These are phyloP conservation scores for Parmales sp. DNA, from an alignment of 108 stramenopile genomes.

Conservation along the genomic window DNA sequence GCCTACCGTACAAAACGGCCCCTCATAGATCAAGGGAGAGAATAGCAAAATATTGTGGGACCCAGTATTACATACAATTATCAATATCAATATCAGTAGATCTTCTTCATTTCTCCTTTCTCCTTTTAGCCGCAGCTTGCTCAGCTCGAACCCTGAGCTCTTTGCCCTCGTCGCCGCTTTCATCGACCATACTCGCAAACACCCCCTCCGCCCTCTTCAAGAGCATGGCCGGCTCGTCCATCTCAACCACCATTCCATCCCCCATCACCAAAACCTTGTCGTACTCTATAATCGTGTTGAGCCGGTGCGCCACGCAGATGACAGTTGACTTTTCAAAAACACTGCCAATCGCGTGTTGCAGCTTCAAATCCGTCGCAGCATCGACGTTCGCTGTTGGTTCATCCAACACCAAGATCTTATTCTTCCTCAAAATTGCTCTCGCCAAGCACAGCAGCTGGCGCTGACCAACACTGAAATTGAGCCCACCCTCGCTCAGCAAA, in stretches of 20 bases:
- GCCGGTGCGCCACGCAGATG: slow-evolving; percentile 84
- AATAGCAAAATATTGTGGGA: too few relatives aligned
- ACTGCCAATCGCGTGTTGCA: slow-evolving; percentile 58
- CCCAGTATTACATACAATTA: too few relatives aligned
- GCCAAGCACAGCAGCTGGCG: slow-evolving; percentile 47
- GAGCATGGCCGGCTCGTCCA: slow-evolving; percentile 68
- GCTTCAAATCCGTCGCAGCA: slow-evolving; percentile 46
- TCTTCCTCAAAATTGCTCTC: slow-evolving; percentile 31
- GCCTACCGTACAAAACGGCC: too few relatives aligned
- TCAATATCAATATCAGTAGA: too few relatives aligned
- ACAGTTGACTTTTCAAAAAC: slow-evolving; percentile 66
- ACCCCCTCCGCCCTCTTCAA: slow-evolving; percentile 23
- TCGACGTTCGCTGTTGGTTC: slow-evolving; percentile 39
- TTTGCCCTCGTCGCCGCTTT: slow-evolving; percentile 35
- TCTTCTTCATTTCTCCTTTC: background rate
- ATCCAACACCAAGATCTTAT: slow-evolving; percentile 38
- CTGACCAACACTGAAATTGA: slow-evolving; percentile 35
- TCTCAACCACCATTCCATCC: slow-evolving; percentile 74
- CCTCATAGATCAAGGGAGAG: too few relatives aligned
- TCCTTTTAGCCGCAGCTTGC: background rate
- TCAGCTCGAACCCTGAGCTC: too few relatives aligned
- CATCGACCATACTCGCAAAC: slow-evolving; percentile 42
- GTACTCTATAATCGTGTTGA: slow-evolving; percentile 81
- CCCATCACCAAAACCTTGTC: slow-evolving; percentile 83
- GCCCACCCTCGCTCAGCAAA: slow-evolving; percentile 23